Evolutionary conservation across 192 early-diverging fungal species (phyloP).

Genomic region (Backusella liffmaniae): DNA sequence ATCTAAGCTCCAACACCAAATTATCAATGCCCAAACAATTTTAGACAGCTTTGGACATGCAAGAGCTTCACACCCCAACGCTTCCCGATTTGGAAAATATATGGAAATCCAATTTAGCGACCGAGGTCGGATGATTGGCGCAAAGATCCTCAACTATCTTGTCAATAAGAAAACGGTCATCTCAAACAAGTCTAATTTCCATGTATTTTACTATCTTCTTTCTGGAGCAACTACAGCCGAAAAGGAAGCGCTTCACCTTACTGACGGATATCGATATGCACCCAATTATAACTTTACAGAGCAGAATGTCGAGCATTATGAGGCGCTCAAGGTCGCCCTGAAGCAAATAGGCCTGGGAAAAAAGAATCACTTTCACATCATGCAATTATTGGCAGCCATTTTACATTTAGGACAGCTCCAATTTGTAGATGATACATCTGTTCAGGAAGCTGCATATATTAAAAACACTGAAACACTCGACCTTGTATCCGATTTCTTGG

Average conservation of each 20-base stretch:
- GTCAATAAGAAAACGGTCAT: conserved; percentile 82
- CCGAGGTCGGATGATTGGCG: conserved; percentile 84
- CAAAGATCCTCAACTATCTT: conserved; percentile 83
- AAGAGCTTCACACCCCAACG: conserved; percentile 69
- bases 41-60: conserved; percentile 87
- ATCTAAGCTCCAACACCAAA: conserved; percentile 62
- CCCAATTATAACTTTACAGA: conserved; percentile 11
- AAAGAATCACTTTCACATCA: conserved; percentile 78
- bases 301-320: neutral
- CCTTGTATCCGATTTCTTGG: conserved; percentile 79
- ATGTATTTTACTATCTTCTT: conserved; percentile 93
- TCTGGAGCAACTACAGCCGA: conserved; percentile 77
- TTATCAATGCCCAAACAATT: conserved; percentile 67
- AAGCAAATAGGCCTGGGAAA: conserved; percentile 84
- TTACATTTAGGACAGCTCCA: conserved; percentile 85
- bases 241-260: conserved; percentile 68
- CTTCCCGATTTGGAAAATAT: conserved; percentile 81
- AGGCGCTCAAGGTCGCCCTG: conserved; percentile 60
- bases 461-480: conserved; percentile 74
- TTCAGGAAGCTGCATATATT: conserved; percentile 72
- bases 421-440: conserved; percentile 66
- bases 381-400: conserved; percentile 80
- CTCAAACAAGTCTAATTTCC: conserved; percentile 62
- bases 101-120: conserved; percentile 91
- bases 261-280: neutral